phyloP scores from a whole-genome alignment of 2,329 filamentous ascomycete species.

The Alternaria sp. region DNA sequence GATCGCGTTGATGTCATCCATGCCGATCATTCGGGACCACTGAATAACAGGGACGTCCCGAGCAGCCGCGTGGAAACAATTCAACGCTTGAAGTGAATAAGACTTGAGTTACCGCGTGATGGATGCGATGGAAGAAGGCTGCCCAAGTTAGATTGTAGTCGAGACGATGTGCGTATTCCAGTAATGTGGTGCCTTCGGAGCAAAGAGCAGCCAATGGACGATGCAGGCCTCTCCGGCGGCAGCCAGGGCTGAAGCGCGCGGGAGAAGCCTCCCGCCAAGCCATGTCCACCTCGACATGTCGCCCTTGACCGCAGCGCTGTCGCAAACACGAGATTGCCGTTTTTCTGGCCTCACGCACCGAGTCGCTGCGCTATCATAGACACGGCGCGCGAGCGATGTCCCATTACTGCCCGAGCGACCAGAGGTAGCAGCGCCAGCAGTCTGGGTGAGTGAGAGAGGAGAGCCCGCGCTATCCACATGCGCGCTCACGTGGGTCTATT shows the following conservation, averaged over 20 bases:
- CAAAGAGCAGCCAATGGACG: slow-evolving; percentile 5
- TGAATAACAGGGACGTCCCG: neutral
- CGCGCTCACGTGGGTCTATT: neutral
- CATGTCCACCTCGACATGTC: slow-evolving; percentile 10
- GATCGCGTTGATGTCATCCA: slow-evolving; percentile 8
- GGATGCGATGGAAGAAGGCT: neutral
- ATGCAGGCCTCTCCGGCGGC: slow-evolving; percentile 1
- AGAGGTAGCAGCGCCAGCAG: slow-evolving; percentile 10
- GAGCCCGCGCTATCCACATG: slow-evolving; percentile 9
- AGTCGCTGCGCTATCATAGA: neutral
- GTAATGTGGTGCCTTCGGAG: slow-evolving; percentile 3
- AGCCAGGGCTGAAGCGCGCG: slow-evolving; percentile 5
- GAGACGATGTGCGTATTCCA: neutral
- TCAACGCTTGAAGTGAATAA: neutral
- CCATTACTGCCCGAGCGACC: slow-evolving; percentile 31
- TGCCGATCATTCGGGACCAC: neutral
- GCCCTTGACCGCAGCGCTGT: neutral
- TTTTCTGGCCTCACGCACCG: neutral
- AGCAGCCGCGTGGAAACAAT: neutral
- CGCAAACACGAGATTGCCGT: slow-evolving; percentile 7
- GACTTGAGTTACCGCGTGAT: neutral
- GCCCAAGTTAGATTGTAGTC: neutral
- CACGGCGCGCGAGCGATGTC: slow-evolving; percentile 35
- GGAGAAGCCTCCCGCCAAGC: slow-evolving; percentile 12
- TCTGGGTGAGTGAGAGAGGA: slow-evolving; percentile 14